Base-by-base conservation (phyloP, 2,329 filamentous ascomycete species). In the Colletotrichum phormii region DNA sequence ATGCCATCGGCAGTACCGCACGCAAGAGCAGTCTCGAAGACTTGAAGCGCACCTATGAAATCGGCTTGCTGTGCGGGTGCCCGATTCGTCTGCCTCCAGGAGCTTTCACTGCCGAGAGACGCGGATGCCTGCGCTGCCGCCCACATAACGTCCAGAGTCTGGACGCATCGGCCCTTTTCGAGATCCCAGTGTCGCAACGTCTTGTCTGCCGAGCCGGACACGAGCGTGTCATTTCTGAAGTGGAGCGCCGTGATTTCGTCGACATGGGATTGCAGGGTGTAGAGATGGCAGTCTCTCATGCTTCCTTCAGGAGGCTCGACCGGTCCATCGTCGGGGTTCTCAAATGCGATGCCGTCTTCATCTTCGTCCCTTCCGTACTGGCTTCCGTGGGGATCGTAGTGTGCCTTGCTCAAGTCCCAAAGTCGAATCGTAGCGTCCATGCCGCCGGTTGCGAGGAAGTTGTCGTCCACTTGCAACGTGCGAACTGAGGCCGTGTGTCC, bases 91-190 rank as follows among this genome's bases (percentile, higher is more conserved):
- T 93, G 92, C 74, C 94, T 89, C 95, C 95, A 98, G 73, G 85
- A 83, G 62, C 85, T 86, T 66, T 91, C 90, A 2, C 89, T 87
- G 63, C 88, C 88, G 67, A 94, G 88, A 5, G 90, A 92, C 51
- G 92, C 90, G 11, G 92, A 94, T 13, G 95, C 94, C 84, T 98
- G 95, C 2, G 97, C 95, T 5, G 97, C 95, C 11, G 97, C 97
- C 97, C 97, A 99, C 81, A 99, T 93, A 7, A 99, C 96, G 82
- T 99, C 97, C 61, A 99, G 87, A 3, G 97, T 99, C 83, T 99
- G 97, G 66, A 99, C 94, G 82, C 97, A 98, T 61, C 97, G 93
- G n/a, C 97, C 97, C 81, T 95, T 98, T 78, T 96, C 94, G 62
- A 99, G 88, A 85, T 99, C 97, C 97, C 97, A 99, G 82, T 99